Evolutionary conservation across 306 rosid species (phyloP).

Genomic region (Abrus precatorius): DNA sequence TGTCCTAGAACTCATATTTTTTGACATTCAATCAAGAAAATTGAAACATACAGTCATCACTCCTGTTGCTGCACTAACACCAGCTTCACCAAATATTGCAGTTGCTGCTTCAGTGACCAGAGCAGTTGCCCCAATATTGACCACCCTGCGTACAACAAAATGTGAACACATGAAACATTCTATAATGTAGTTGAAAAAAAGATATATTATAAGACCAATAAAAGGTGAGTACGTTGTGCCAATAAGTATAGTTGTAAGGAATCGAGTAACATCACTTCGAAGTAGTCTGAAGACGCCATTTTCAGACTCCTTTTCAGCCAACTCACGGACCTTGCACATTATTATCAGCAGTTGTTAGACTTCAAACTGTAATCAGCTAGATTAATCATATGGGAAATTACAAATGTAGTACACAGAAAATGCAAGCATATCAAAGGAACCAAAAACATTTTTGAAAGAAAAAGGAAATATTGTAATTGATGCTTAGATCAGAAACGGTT

Average conservation of each 20-base stretch:
- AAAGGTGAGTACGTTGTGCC: constrained; percentile 93
- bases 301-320: constrained; percentile 94
- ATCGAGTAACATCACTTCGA: constrained; percentile 92
- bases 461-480: constrained; percentile 33
- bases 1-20: constrained; percentile 11
- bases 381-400: constrained; percentile 16
- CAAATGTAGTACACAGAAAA: constrained; percentile 23
- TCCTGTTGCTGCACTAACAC: constrained; percentile 99
- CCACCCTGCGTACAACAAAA: constrained; percentile 76
- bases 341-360: constrained; percentile 41
- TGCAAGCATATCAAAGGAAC: constrained; percentile 18
- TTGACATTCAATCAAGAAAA: constrained; percentile 42
- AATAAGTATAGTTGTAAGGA: constrained; percentile 96
- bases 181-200: constrained; percentile 31
- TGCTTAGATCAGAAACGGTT: constrained; percentile 33
- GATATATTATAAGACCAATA: constrained; percentile 36
- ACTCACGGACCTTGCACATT: constrained; percentile 73
- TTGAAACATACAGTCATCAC: constrained; percentile 91
- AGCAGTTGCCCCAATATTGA: constrained; percentile 98
- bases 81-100: constrained; percentile 96
- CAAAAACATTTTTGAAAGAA: not conserved
- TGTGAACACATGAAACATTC: constrained; percentile 59
- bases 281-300: constrained; percentile 92
- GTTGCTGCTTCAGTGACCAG: constrained; percentile 96
- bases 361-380: constrained; percentile 35